Percentiles rank a stretch among this genome's conserved stretches.
Conservation (phyloP, 805 yeast genomes). For the Hanseniaspora valbyensis region DNA sequence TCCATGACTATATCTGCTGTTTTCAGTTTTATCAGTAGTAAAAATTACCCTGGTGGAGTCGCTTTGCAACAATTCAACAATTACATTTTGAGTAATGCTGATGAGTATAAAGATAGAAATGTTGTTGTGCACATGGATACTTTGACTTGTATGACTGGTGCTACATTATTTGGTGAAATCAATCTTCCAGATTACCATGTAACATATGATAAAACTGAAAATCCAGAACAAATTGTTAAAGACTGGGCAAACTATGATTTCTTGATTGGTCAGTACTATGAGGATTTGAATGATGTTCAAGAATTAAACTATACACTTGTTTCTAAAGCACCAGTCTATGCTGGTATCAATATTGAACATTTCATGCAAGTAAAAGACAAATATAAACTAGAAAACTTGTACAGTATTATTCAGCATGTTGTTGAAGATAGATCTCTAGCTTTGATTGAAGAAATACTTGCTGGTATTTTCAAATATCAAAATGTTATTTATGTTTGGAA, state of each 20-base stretch:
- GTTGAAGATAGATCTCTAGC: constrained; percentile 17
- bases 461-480: constrained; percentile 21
- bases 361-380: constrained; percentile 19
- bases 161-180: constrained; percentile 60
- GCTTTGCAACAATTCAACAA: constrained; percentile 51
- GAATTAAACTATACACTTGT: constrained; percentile 37
- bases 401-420: constrained; percentile 17
- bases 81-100: constrained; percentile 23
- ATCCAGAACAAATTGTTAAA: constrained; percentile 28
- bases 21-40: constrained; percentile 53
- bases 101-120: constrained; percentile 12
- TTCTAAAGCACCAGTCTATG: constrained; percentile 32
- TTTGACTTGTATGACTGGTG: constrained; percentile 80
- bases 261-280: constrained; percentile 34
- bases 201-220: constrained; percentile 69
- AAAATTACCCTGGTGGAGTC: constrained; percentile 82
- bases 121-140: constrained; percentile 60
- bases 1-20: constrained; percentile 36
- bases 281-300: constrained; percentile 22
- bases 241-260: constrained; percentile 44
- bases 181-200: constrained; percentile 27
- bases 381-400: constrained; percentile 17
- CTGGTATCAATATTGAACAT: constrained; percentile 31
- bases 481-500: constrained; percentile 28
- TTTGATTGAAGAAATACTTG: constrained; percentile 18